phyloP scores from a whole-genome alignment of 371 early-diverging fungal species.

The Mucor circinelloides region DNA sequence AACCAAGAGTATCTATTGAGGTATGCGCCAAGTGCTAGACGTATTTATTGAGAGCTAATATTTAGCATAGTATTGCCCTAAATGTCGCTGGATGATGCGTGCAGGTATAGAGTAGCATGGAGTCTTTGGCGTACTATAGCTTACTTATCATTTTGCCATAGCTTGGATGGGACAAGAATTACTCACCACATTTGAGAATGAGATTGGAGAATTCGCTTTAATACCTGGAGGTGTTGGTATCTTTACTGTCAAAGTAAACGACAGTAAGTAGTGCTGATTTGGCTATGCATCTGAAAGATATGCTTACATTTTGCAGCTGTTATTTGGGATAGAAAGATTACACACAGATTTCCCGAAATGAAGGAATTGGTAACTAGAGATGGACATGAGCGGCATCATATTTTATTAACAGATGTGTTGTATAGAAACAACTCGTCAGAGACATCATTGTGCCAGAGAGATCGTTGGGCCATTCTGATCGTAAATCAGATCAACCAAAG shows the following conservation, averaged over 20 bases:
- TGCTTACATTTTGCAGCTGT: slow-evolving; percentile 26
- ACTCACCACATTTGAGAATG: slow-evolving; percentile 64
- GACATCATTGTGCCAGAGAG: slow-evolving; percentile 67
- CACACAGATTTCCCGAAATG: slow-evolving; percentile 72
- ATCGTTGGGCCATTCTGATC: slow-evolving; percentile 66
- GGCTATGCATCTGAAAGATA: background rate
- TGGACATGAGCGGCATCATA: no score
- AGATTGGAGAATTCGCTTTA: slow-evolving; percentile 67
- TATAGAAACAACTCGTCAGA: slow-evolving; percentile 71
- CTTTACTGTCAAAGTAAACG: slow-evolving; percentile 61
- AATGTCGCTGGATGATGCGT: slow-evolving; percentile 52
- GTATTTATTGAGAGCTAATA: no score
- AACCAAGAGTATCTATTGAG: background rate
- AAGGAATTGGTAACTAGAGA: slow-evolving; percentile 58
- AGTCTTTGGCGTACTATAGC: background rate
- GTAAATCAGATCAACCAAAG: slow-evolving; percentile 8
- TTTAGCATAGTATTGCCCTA: slow-evolving; percentile 40
- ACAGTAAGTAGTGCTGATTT: slow-evolving; percentile 39
- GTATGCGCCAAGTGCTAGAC: background rate
- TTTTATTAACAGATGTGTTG: background rate
- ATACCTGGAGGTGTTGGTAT: slow-evolving; percentile 67
- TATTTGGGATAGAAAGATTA: slow-evolving; percentile 70
- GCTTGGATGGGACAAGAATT: slow-evolving; percentile 78
- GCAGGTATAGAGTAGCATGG: slow-evolving; percentile 30
- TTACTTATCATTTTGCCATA: background rate